These are phyloP conservation scores for Rosa hybrid DNA, from an alignment of 331 rosid species.

Conservation along the genomic window DNA sequence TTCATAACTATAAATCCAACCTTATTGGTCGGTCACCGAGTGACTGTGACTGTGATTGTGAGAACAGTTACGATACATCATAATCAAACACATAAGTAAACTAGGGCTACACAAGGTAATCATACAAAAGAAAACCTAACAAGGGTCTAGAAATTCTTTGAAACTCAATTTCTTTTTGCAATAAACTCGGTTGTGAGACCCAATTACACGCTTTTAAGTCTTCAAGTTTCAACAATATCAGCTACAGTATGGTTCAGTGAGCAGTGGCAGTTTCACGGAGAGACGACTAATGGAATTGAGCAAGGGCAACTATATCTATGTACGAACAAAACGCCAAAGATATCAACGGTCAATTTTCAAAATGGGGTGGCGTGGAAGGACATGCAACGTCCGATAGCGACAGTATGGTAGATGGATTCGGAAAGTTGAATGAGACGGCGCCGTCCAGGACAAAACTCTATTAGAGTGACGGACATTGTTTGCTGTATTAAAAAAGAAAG, in stretches of 20 bases:
- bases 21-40: not conserved
- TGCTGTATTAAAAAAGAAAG: not conserved
- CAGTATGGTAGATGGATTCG: conserved; percentile 16
- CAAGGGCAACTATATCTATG: not conserved
- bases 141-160: not conserved
- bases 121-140: not conserved
- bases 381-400: conserved; percentile 15
- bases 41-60: not conserved
- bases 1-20: not conserved
- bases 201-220: not conserved
- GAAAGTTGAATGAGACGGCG: conserved; percentile 28
- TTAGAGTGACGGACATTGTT: conserved; percentile 10
- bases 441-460: conserved; percentile 29
- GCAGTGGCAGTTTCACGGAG: not conserved
- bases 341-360: conserved; percentile 18
- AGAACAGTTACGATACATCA: not conserved
- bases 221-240: not conserved
- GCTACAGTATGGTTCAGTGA: not conserved
- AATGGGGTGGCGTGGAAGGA: conserved; percentile 29
- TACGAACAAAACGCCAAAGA: not conserved
- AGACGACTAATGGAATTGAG: not conserved
- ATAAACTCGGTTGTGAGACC: not conserved
- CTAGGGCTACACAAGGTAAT: not conserved
- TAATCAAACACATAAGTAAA: not conserved
- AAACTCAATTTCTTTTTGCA: not conserved